Conservation (phyloP, 1,139 yeast species). For the Candida pseudoviswanathii region DNA sequence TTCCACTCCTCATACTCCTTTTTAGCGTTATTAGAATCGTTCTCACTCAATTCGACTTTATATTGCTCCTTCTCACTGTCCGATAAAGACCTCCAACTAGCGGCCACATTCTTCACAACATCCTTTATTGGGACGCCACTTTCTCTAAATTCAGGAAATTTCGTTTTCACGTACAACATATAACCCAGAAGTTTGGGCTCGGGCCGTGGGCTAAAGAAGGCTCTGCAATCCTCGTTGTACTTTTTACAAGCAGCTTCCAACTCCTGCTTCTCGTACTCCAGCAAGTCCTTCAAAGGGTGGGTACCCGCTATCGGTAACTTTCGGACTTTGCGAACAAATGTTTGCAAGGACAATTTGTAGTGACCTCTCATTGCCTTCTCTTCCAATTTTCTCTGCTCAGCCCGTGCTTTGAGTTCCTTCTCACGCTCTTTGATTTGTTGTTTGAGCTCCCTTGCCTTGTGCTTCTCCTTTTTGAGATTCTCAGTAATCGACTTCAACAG, state of each 20-base stretch:
- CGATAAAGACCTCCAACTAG: slow-evolving; percentile 34
- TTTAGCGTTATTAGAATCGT: slow-evolving; percentile 21
- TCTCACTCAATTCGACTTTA: too few species aligned
- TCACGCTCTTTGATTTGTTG: slow-evolving; percentile 4
- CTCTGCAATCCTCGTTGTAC: slow-evolving; percentile 28
- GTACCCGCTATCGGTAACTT: too few species aligned
- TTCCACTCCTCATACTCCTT: slow-evolving; percentile 29
- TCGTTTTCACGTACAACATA: slow-evolving; percentile 32
- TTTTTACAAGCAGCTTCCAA: slow-evolving; percentile 28
- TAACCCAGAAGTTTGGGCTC: not conserved
- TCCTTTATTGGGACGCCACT: too few species aligned
- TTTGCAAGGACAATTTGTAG: slow-evolving; percentile 2
- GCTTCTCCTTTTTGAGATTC: not conserved
- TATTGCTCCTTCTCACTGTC: slow-evolving; percentile 32
- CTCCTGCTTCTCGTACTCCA: slow-evolving; percentile 29
- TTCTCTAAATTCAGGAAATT: slow-evolving; percentile 27
- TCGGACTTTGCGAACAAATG: not conserved
- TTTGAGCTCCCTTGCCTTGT: not conserved
- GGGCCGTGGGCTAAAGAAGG: slow-evolving; percentile 39
- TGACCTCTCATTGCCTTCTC: slow-evolving; percentile 12
- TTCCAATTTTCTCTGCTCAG: slow-evolving; percentile 19
- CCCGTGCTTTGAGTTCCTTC: slow-evolving; percentile 18
- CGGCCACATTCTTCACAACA: slow-evolving; percentile 27
- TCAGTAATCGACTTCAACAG: not conserved
- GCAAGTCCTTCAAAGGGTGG: too few species aligned